These are phyloP conservation scores for Guyanaporus albipodus DNA, from an alignment of 768 basidiomycete genomes.

Conservation along the genomic window DNA sequence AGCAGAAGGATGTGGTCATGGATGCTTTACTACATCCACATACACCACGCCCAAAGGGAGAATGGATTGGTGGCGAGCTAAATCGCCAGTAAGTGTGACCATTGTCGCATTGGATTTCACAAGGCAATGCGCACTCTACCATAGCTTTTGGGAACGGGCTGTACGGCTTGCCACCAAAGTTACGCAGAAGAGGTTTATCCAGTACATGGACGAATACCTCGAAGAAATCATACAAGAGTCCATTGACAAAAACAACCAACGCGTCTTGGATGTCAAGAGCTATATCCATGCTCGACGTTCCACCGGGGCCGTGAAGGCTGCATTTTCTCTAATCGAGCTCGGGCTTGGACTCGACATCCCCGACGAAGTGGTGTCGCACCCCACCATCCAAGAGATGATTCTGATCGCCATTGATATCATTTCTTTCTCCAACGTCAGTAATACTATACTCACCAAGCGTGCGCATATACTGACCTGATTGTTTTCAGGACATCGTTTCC, in stretches of 20 bases:
- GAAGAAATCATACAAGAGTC: conserved; percentile 41
- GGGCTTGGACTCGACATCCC: conserved; percentile 34
- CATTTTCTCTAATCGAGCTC: conserved; percentile 35
- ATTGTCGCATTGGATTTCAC: too few relatives aligned
- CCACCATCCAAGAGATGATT: conserved; percentile 31
- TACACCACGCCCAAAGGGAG: conserved; percentile 9
- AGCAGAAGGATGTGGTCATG: conserved; percentile 21
- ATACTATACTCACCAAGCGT: background rate
- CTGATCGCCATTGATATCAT: conserved; percentile 32
- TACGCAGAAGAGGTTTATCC: conserved; percentile 33
- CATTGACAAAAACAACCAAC: conserved; percentile 32
- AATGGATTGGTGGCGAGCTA: conserved; percentile 17
- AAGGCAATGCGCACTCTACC: background rate
- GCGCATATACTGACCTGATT: background rate
- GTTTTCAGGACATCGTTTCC: conserved; percentile 28
- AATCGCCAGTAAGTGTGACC: conserved; percentile 12
- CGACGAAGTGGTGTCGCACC: conserved; percentile 40
- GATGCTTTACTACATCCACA: conserved; percentile 14
- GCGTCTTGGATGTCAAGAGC: conserved; percentile 35
- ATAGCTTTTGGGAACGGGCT: conserved; percentile 16
- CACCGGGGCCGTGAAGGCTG: conserved; percentile 39
- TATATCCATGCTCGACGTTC: conserved; percentile 41
- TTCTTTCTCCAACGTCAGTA: conserved; percentile 33
- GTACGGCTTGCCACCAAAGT: conserved; percentile 1
- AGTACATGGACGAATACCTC: conserved; percentile 34